Conservation (phyloP, 306 rosid species). For the Cicer bijugum region DNA sequence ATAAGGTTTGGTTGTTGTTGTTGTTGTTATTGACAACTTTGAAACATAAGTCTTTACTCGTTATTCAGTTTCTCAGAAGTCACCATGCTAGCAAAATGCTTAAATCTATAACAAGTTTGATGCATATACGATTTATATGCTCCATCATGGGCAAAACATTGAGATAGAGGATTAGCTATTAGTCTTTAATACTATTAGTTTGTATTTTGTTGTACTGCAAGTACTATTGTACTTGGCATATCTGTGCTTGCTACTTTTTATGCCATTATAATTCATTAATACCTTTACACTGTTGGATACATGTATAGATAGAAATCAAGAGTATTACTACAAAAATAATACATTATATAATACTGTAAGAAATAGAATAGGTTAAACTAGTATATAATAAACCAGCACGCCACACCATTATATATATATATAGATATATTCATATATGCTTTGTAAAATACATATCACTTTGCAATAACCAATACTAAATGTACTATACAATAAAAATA, state of each 20-base stretch:
- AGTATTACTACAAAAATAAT: constrained; percentile 17
- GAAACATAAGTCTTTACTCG: background rate
- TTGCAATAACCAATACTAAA: constrained; percentile 44
- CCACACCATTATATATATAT: background rate
- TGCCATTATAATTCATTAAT: constrained; percentile 26
- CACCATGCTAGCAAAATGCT: constrained; percentile 6
- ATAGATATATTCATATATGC: constrained; percentile 42
- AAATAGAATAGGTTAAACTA: constrained; percentile 38
- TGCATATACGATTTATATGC: constrained; percentile 9
- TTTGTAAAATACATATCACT: constrained; percentile 43
- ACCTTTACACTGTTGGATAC: constrained; percentile 20
- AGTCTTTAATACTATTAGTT: constrained; percentile 4
- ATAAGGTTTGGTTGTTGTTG: too few species aligned
- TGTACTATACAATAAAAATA: constrained; percentile 49
- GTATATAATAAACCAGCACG: constrained; percentile 30
- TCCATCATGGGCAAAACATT: constrained; percentile 7
- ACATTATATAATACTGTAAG: constrained; percentile 14
- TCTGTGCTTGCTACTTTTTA: constrained; percentile 10
- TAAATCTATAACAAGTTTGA: constrained; percentile 8
- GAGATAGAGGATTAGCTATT: constrained; percentile 19
- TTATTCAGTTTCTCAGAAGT: background rate
- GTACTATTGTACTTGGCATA: constrained; percentile 3
- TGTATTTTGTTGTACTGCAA: background rate
- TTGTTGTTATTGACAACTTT: background rate
- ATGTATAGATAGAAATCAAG: constrained; percentile 14